Evolutionary conservation across 331 rosid genomes (phyloP).

Genomic region (Malus hybrid): DNA sequence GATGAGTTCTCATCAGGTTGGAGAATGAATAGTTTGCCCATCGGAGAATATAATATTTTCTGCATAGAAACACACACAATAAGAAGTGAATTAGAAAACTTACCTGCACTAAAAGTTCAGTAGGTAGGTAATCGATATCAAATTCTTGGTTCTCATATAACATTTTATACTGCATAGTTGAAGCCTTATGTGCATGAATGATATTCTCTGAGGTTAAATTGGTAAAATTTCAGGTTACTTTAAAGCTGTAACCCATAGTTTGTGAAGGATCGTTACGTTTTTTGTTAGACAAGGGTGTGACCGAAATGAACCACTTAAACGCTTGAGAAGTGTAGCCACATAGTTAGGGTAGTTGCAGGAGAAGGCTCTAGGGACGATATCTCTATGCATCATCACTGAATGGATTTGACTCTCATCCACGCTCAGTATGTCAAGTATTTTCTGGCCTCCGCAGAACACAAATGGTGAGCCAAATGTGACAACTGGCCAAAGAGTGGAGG

Average conservation of each 20-base stretch:
- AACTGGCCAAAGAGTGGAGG: constrained; percentile 56
- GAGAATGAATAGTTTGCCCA: constrained; percentile 70
- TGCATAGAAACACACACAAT: constrained; percentile 21
- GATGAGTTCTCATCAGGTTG: constrained; percentile 79
- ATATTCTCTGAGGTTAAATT: not conserved
- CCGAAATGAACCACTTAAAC: constrained; percentile 49
- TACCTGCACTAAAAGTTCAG: not conserved
- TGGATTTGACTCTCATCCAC: constrained; percentile 60
- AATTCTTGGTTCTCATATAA: not conserved
- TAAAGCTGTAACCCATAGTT: not conserved
- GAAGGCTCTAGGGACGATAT: constrained; percentile 91
- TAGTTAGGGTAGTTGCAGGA: constrained; percentile 80
- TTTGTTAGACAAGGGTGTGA: constrained; percentile 65
- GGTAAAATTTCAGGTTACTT: not conserved
- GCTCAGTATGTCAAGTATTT: constrained; percentile 47
- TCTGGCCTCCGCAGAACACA: constrained; percentile 80
- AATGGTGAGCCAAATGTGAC: constrained; percentile 89
- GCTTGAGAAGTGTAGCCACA: constrained; percentile 59
- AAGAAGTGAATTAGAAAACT: not conserved
- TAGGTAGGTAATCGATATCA: not conserved
- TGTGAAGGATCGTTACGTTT: constrained; percentile 24
- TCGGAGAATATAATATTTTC: constrained; percentile 75
- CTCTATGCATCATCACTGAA: constrained; percentile 79
- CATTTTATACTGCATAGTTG: not conserved
- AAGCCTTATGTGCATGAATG: not conserved